A percentile compares a stretch with the other conserved stretches of the same genome.
Evolutionary conservation across 768 basidiomycete genomes (phyloP).

Genomic region (Calocybe indica): DNA sequence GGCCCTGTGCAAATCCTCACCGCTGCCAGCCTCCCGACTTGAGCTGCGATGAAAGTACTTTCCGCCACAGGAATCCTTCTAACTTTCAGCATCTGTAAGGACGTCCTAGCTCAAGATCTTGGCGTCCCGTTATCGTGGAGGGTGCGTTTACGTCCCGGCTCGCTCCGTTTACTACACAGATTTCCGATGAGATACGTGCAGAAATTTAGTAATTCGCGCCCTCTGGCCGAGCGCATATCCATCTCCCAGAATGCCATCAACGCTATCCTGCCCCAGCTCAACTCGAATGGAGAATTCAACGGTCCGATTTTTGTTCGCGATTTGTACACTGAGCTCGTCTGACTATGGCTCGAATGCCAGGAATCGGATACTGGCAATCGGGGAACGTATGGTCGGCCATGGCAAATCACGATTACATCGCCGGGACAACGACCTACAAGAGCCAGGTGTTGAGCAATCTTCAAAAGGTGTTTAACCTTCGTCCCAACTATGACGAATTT

Average conservation of each 20-base stretch:
- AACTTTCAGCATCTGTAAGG: background rate
- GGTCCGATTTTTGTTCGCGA: conserved; percentile 17
- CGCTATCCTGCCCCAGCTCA: conserved; percentile 30
- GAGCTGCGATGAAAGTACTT: conserved; percentile 3
- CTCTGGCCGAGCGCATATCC: conserved; percentile 30
- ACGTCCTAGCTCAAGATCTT: conserved; percentile 29
- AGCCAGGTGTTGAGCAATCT: conserved; percentile 31
- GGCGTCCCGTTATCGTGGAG: conserved; percentile 37
- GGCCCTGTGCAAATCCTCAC: too few species aligned
- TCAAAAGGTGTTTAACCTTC: conserved; percentile 32
- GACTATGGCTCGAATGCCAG: conserved; percentile 14
- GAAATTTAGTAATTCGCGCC: conserved; percentile 36
- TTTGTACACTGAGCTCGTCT: background rate
- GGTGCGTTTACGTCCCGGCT: conserved; percentile 19
- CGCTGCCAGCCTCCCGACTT: background rate
- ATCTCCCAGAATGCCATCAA: conserved; percentile 38
- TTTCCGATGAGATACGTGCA: conserved; percentile 8
- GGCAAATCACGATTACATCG: conserved; percentile 39
- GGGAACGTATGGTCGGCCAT: conserved; percentile 46
- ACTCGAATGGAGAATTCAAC: conserved; percentile 36
- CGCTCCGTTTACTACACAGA: background rate
- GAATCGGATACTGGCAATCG: conserved; percentile 48
- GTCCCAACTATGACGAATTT: conserved; percentile 36
- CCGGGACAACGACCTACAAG: conserved; percentile 30
- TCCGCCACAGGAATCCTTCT: background rate